Percentiles rank a stretch among this genome's conserved stretches.
phyloP scores from a whole-genome alignment of 768 basidiomycete genomes.

The Tricholoma sp. region DNA sequence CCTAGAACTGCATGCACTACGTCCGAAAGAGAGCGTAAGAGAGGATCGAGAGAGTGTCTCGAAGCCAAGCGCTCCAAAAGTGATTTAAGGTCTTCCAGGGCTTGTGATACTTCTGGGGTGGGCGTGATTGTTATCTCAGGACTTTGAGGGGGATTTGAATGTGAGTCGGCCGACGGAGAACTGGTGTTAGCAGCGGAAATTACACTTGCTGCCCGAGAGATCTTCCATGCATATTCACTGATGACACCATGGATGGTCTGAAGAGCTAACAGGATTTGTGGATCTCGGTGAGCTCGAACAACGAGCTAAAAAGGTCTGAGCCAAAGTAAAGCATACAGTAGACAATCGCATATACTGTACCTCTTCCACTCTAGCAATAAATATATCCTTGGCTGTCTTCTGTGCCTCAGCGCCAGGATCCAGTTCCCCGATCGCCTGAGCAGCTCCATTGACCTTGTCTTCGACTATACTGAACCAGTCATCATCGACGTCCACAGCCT shows the following conservation, averaged over 20 bases:
- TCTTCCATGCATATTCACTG: no score
- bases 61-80: slow-evolving; percentile 30
- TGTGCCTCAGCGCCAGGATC: background rate
- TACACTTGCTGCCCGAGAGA: background rate
- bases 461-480: background rate
- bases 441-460: background rate
- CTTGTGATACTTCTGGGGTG: slow-evolving; percentile 1
- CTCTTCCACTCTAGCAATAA: background rate
- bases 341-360: no score
- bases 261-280: no score
- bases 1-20: background rate
- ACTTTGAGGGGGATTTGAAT: background rate
- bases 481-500: slow-evolving; percentile 5
- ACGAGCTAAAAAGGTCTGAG: no score
- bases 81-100: slow-evolving; percentile 24
- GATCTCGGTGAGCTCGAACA: no score
- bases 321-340: no score
- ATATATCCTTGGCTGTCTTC: background rate
- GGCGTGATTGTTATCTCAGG: slow-evolving; percentile 2
- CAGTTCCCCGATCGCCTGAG: background rate
- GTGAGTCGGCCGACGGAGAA: background rate
- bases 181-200: background rate
- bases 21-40: slow-evolving; percentile 11
- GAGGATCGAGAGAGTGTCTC: slow-evolving; percentile 25
- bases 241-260: no score